Base-by-base conservation (phyloP, 106 monocot species). In the Allium sativum region DNA sequence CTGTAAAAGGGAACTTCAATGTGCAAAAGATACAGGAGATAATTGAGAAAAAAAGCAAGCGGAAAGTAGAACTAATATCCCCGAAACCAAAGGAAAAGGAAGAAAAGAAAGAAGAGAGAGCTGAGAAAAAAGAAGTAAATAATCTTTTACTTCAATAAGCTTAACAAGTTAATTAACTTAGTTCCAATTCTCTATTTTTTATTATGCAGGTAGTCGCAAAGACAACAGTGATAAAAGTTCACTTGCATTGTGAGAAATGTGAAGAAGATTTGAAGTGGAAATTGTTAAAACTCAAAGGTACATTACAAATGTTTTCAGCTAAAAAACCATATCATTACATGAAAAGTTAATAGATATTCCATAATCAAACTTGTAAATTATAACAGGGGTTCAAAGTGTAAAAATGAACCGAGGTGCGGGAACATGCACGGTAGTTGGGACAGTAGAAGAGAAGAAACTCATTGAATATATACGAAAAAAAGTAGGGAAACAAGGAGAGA, bases 191-290 rank as follows among this genome's bases (percentile, higher is more conserved):
- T 64, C 6, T 53, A 56, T 63, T 51, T 10, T 10, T 70, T 40
- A 61, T 71, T 16, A 7, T 10, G 16, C 77, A 89, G 80, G 74
- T 16, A 21, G 62, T 65, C 45, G 51, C 83, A 42, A 90, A 69
- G 65, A 86, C 72, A 19, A 79, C 66, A 52, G 81, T 70, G 7
- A 62, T 94, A 41, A 86, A 84, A 74, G 76, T 90, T 58, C 72
- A 62, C 65, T 67, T 90, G 74, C 94, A 90, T 53, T 94, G 94
- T 40, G 61, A 70, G 22, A 76, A 69, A 7, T 94, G 94, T 41
- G 83, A 76, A 55, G 12, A 53, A 21, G 68, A 84, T 21, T 21
- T 94, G 44, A 80, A 79, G 68, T 69, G 47, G 52, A 76, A 52
- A 50, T 40, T 94, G 53, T 75, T 84, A 22, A 74, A 76, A 55